Conservation (phyloP, 352 stramenopile genomes). For the Pythium dissimile region DNA sequence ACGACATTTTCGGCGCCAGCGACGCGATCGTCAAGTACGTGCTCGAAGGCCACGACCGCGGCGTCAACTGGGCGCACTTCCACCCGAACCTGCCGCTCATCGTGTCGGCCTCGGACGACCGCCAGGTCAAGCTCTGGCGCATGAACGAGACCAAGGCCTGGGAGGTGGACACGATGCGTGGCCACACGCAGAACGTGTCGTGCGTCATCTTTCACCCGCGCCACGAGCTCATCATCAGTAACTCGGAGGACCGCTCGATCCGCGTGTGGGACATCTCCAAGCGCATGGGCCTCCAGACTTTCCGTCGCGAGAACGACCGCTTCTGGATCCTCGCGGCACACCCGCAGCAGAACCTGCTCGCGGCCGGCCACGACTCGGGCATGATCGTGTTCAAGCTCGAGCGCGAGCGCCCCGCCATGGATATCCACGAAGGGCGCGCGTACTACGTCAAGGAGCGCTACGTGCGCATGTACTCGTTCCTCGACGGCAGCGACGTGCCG, state of each 20-base stretch:
- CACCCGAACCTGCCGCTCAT: conserved; percentile 98
- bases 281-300: conserved; percentile 98
- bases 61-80: conserved; percentile 99
- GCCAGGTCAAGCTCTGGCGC: conserved; percentile 99
- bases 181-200: conserved; percentile 99
- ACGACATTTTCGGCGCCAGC: conserved; percentile 98
- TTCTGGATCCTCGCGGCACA: conserved; percentile 99
- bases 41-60: conserved; percentile 98
- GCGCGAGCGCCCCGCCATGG: conserved; percentile 95
- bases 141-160: conserved; percentile 99
- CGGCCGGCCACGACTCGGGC: conserved; percentile 98
- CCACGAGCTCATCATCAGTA: conserved; percentile 98
- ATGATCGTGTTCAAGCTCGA: conserved; percentile 99
- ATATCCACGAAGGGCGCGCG: conserved; percentile 74
- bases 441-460: conserved; percentile 99
- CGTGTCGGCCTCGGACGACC: conserved; percentile 98
- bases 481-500: conserved; percentile 71
- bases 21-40: conserved; percentile 99
- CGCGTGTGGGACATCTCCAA: conserved; percentile 99
- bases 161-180: conserved; percentile 99
- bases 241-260: conserved; percentile 99
- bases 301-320: conserved; percentile 97
- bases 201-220: conserved; percentile 99
- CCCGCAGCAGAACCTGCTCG: conserved; percentile 96
- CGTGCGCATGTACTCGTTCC: conserved; percentile 96